Evolutionary conservation across 768 basidiomycete genomes (phyloP).

Genomic region (Lactarius tabidus): DNA sequence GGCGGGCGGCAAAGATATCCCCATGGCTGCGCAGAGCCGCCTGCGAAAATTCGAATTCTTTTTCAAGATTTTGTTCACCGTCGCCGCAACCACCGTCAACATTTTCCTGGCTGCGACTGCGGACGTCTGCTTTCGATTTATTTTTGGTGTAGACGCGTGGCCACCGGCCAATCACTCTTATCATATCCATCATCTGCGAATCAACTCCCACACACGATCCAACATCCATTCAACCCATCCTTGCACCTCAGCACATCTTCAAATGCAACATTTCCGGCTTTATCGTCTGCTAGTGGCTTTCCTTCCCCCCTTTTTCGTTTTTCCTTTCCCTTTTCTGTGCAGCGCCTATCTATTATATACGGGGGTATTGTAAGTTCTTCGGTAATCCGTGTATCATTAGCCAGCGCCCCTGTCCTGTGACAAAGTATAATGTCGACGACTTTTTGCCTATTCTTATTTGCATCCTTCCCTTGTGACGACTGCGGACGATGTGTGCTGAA

Average conservation of each 20-base stretch:
- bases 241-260: constrained; percentile 2
- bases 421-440: constrained; percentile 19
- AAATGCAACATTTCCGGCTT: not conserved
- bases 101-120: not conserved
- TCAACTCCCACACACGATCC: not conserved
- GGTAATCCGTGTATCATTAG: constrained; percentile 24
- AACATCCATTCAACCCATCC: constrained; percentile 6
- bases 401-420: constrained; percentile 18
- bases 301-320: not conserved
- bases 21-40: constrained; percentile 13
- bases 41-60: constrained; percentile 12
- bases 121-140: constrained; percentile 1
- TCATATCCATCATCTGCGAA: constrained; percentile 11
- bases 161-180: constrained; percentile 9
- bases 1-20: constrained; percentile 22
- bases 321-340: constrained; percentile 2
- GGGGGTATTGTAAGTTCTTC: constrained; percentile 21
- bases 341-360: constrained; percentile 22
- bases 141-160: constrained; percentile 18
- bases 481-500: not conserved
- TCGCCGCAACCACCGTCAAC: not conserved
- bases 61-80: not conserved
- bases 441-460: constrained; percentile 4
- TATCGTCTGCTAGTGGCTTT: not conserved
- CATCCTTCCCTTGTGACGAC: not conserved